A percentile compares a stretch with the other conserved stretches of the same genome.
These are phyloP conservation scores for Diatrype stigma DNA, from an alignment of 2,329 filamentous ascomycete genomes.

Conservation along the genomic window DNA sequence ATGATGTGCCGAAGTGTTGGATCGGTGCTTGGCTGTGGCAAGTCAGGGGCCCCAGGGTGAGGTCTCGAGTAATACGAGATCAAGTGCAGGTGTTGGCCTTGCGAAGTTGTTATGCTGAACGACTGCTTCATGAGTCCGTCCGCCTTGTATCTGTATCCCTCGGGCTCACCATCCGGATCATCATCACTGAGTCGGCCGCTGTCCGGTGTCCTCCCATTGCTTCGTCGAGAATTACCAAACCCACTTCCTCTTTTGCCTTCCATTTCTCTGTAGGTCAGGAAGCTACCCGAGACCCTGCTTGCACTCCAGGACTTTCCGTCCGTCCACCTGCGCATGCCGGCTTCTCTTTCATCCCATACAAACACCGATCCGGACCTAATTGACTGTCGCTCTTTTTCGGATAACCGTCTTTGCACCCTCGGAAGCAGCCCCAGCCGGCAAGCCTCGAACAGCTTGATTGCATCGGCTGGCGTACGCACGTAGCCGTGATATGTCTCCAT, in stretches of 20 bases:
- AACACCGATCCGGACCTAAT: constrained; percentile 97
- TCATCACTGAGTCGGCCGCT: constrained; percentile 78
- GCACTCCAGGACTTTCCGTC: constrained; percentile 99
- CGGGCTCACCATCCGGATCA: constrained; percentile 78
- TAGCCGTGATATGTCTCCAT: constrained; percentile 98
- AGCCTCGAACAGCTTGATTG: constrained; percentile 97
- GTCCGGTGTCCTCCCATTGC: constrained; percentile 74
- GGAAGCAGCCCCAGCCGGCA: constrained; percentile 86
- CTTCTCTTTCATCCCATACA: constrained; percentile 99
- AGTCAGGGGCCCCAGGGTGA: constrained; percentile 64
- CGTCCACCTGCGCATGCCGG: constrained; percentile 97
- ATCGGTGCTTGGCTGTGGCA: constrained; percentile 80
- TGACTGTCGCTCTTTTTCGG: constrained; percentile 93
- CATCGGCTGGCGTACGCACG: constrained; percentile 92
- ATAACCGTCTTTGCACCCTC: constrained; percentile 85
- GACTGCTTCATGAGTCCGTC: constrained; percentile 99
- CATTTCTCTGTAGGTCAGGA: constrained; percentile 97
- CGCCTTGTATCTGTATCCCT: constrained; percentile 91
- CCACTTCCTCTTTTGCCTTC: constrained; percentile 90
- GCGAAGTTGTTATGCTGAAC: constrained; percentile 94
- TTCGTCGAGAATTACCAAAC: constrained; percentile 57
- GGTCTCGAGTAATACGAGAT: constrained; percentile 95
- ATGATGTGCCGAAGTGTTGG: constrained; percentile 75
- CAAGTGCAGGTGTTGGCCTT: constrained; percentile 84
- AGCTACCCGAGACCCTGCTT: constrained; percentile 94